These are phyloP conservation scores for Didymellaceae sp. DNA, from an alignment of 2,329 filamentous ascomycete species.

Conservation along the genomic window DNA sequence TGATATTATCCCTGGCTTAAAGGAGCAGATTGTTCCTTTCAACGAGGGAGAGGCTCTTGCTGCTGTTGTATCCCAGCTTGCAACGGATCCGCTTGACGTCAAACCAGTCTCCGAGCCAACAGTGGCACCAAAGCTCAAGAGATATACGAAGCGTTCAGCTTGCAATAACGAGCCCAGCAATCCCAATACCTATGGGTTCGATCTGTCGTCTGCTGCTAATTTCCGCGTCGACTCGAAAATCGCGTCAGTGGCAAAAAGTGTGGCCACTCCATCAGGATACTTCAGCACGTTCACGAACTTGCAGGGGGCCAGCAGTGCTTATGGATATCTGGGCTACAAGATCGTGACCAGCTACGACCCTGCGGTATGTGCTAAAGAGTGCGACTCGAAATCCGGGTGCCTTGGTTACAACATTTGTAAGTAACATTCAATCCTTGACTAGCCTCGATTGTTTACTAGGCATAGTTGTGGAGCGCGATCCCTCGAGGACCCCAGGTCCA, in stretches of 20 bases:
- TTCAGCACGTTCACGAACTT: neutral
- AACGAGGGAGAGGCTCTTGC: neutral
- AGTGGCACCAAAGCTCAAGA: neutral
- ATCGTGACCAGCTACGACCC: neutral
- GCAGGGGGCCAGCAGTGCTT: neutral
- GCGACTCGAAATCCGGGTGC: neutral
- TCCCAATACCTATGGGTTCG: constrained; percentile 1
- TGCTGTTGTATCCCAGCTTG: neutral
- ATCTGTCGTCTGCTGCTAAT: neutral
- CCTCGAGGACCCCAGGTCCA: neutral
- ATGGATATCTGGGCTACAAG: constrained; percentile 2
- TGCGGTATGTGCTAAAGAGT: neutral
- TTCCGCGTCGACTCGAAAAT: constrained; percentile 1
- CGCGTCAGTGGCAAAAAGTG: neutral
- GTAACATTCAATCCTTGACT: neutral
- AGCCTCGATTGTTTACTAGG: neutral
- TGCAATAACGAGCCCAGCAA: constrained; percentile 2
- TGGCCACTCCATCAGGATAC: constrained; percentile 1
- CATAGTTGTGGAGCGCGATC: constrained; percentile 4
- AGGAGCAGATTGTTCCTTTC: constrained; percentile 1
- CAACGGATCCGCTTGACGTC: constrained; percentile 1
- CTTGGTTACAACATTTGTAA: constrained; percentile 8
- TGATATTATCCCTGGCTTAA: neutral
- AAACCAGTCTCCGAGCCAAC: constrained; percentile 3
- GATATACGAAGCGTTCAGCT: constrained; percentile 3